Base-by-base conservation (phyloP, 345 rosid genomes). In the Hibiscus trionum region DNA sequence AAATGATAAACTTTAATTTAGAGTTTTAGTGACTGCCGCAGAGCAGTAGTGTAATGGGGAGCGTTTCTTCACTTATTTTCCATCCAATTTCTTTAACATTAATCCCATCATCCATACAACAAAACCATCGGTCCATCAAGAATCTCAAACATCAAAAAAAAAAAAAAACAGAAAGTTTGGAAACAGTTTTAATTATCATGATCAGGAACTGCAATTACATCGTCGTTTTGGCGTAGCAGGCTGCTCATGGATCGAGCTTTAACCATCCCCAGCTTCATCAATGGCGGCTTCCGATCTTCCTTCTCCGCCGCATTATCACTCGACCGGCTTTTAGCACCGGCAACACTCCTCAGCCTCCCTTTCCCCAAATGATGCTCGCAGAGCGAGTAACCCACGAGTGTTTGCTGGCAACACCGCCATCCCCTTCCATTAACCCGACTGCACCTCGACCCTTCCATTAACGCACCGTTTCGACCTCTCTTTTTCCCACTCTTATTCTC, bases 341-440 rank as follows among this genome's bases (percentile, higher is more conserved):
- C 78, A 79, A 85, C 83, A 79, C 96, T 89, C 80, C 98, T 79
- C 0, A 95, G 86, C 77, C 99, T 85, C 49, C 98, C 99, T 80
- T 95, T 95, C 4, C 99, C 99, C 55, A 95, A 74, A 73, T 95
- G 99, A 81, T 95, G 97, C 82, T 90, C 99, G 58, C 99, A 95
- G 19, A 95, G 91, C 0, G 98, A 92, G 77, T 95, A 95, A 3
- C 98, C 98, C 42, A 88, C 91, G 24, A 95, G 91, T 4, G 99
- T 95, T 79, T 83, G 98, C 29, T 92, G 97, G 68, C 93, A 87
- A 64, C 99, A 95, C 74, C 99, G 84, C 99, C 99, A 92, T 63
- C 99, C 99, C 75, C 97, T 82, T 37, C 99, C 99, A 46, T 95
- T 95, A n/a, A 90, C 97, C 1, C 99, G 90, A 78, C 97, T 95